Conservation (phyloP, 208 protist genomes). For the Trypanosoma avium region DNA sequence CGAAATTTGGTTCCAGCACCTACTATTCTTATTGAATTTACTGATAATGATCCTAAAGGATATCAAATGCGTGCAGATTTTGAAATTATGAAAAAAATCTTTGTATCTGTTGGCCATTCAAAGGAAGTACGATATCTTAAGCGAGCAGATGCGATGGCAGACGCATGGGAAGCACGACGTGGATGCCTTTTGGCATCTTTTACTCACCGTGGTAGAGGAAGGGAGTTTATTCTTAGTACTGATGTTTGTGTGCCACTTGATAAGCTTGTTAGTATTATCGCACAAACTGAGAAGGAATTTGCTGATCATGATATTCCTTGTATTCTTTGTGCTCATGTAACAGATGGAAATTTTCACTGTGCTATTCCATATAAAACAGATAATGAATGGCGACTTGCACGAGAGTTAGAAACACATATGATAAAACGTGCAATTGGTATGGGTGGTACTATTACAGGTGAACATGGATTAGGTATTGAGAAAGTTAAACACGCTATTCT, state of each 20-base stretch:
- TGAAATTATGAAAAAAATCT: constrained; percentile 32
- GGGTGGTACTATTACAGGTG: constrained; percentile 80
- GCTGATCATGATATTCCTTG: constrained; percentile 26
- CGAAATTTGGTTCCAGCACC: constrained; percentile 36
- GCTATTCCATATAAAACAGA: constrained; percentile 59
- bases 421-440: constrained; percentile 60
- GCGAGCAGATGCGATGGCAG: constrained; percentile 31
- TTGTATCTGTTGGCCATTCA: constrained; percentile 25
- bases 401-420: constrained; percentile 59
- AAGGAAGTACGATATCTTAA: constrained; percentile 35
- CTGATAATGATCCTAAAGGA: constrained; percentile 28
- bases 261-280: constrained; percentile 55
- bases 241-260: constrained; percentile 92
- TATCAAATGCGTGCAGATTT: constrained; percentile 52
- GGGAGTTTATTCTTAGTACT: constrained; percentile 36
- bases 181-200: constrained; percentile 32
- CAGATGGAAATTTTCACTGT: constrained; percentile 90
- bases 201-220: not conserved
- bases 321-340: constrained; percentile 78
- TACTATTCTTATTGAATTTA: constrained; percentile 75
- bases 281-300: constrained; percentile 75
- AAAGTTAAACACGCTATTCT: constrained; percentile 56
- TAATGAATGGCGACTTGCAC: constrained; percentile 44
- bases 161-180: constrained; percentile 44
- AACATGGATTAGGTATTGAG: constrained; percentile 84